Evolutionary conservation across 2,329 filamentous ascomycete species (phyloP).

Genomic region (Beauveria sp.): DNA sequence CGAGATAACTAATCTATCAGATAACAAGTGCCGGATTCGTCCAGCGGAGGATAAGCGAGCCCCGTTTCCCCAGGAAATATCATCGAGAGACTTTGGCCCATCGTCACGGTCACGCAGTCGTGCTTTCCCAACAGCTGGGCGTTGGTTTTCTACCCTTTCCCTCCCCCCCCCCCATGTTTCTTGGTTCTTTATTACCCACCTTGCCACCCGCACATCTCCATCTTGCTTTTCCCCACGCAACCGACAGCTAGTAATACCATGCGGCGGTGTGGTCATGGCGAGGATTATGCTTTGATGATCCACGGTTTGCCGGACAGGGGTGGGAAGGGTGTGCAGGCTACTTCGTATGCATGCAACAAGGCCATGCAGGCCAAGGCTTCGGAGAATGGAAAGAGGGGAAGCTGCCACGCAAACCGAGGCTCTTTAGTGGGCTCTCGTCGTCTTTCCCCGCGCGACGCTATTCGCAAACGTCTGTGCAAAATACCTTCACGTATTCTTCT

Average conservation of each 20-base stretch:
- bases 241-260: too few species aligned
- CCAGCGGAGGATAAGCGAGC: neutral
- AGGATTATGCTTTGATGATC: neutral
- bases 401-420: neutral
- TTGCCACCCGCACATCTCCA: neutral
- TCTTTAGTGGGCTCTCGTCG: neutral
- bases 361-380: neutral
- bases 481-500: neutral
- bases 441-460: neutral
- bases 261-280: too few species aligned
- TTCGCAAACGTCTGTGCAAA: slow-evolving; percentile 2
- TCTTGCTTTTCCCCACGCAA: neutral
- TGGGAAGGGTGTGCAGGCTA: neutral
- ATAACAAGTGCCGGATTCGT: neutral
- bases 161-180: neutral
- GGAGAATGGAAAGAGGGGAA: slow-evolving; percentile 7
- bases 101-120: neutral
- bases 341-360: too few species aligned
- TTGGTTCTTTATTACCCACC: neutral
- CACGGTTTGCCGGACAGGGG: neutral
- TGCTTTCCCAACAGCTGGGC: neutral
- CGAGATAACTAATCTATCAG: neutral
- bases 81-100: neutral
- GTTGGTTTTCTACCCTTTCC: neutral
- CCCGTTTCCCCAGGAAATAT: slow-evolving; percentile 8